Conservation (phyloP, 2,329 filamentous ascomycete genomes). For the Aspergillus viridinutans region DNA sequence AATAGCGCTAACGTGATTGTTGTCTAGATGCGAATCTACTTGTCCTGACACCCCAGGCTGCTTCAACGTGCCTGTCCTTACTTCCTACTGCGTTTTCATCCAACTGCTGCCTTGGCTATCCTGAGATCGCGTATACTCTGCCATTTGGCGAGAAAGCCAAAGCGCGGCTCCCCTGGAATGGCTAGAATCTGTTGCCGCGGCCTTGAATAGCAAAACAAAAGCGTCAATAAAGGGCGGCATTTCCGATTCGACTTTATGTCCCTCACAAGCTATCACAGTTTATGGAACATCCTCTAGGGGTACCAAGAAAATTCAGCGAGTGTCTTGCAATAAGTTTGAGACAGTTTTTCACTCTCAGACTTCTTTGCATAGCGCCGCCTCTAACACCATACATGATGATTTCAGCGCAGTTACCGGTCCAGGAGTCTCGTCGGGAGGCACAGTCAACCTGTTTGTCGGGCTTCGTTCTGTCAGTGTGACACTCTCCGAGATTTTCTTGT, state of each 20-base stretch:
- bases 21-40: constrained; percentile 5
- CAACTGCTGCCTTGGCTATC: not conserved
- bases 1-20: not conserved
- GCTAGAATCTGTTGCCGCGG: too few relatives aligned
- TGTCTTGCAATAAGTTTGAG: not conserved
- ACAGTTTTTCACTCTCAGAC: not conserved
- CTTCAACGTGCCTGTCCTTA: not conserved
- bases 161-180: not conserved
- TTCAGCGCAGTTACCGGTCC: not conserved
- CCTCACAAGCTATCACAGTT: constrained; percentile 19
- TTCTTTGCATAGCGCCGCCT: not conserved
- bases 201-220: too few relatives aligned
- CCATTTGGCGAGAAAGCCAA: not conserved
- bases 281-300: constrained; percentile 9
- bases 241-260: not conserved
- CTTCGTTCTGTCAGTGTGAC: too few relatives aligned
- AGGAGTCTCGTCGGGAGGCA: not conserved
- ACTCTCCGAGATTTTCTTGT: not conserved
- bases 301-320: not conserved
- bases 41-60: not conserved
- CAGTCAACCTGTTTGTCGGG: not conserved
- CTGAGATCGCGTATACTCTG: not conserved
- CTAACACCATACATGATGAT: not conserved
- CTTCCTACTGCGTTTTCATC: not conserved
- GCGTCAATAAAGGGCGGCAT: not conserved